Conservation (phyloP, 306 rosid genomes). For the Boehmeria nivea region DNA sequence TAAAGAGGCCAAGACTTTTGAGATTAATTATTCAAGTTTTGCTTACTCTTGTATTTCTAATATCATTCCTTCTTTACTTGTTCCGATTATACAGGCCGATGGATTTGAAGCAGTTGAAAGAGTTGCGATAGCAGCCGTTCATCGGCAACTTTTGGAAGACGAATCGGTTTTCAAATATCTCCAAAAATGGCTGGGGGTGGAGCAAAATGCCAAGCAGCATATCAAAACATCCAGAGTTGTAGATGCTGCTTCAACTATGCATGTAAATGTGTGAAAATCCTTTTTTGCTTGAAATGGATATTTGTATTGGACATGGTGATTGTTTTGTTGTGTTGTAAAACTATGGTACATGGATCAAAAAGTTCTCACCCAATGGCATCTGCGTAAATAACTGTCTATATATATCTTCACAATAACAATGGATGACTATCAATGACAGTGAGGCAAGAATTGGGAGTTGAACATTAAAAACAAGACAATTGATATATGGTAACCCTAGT, state of each 20-base stretch:
- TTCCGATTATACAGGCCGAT: constrained; percentile 64
- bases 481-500: too few species aligned
- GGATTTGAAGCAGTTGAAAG: constrained; percentile 71
- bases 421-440: too few species aligned
- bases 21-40: neutral
- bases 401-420: too few species aligned
- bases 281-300: constrained; percentile 8
- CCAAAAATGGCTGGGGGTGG: constrained; percentile 67
- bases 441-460: neutral
- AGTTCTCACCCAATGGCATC: neutral
- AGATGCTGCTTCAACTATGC: constrained; percentile 37
- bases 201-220: constrained; percentile 34
- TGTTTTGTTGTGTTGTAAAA: too few species aligned
- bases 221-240: constrained; percentile 58
- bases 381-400: too few species aligned
- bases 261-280: constrained; percentile 14
- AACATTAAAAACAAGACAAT: too few species aligned
- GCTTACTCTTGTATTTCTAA: neutral
- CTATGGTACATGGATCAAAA: too few species aligned
- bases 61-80: constrained; percentile 8
- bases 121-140: constrained; percentile 57
- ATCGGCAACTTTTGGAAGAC: constrained; percentile 53
- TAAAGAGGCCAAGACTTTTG: constrained; percentile 6
- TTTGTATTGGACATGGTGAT: too few species aligned
- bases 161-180: constrained; percentile 46